Conservation (phyloP, 2,329 filamentous ascomycete genomes). For the Neodidymelliopsis sp. region DNA sequence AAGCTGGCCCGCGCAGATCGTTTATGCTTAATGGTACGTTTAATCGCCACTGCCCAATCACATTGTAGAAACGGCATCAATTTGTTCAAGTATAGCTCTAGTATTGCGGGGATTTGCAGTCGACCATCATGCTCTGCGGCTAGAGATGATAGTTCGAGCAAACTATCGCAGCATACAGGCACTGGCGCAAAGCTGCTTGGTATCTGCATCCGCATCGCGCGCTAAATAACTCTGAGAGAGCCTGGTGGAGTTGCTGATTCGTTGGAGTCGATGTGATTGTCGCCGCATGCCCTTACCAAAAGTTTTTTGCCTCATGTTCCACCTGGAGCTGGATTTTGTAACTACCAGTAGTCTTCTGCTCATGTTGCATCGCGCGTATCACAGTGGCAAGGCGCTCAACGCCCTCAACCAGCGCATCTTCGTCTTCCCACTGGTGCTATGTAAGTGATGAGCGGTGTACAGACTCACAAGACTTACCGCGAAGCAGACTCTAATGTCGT, state of each 20-base stretch:
- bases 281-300: conserved; percentile 36
- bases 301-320: conserved; percentile 35
- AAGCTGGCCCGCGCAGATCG: conserved; percentile 11
- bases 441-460: conserved; percentile 12
- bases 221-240: neutral
- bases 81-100: neutral
- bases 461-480: conserved; percentile 26
- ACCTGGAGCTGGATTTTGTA: conserved; percentile 19
- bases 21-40: conserved; percentile 11
- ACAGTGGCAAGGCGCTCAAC: conserved; percentile 67
- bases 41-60: conserved; percentile 12
- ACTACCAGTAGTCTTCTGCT: conserved; percentile 28
- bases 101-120: conserved; percentile 12
- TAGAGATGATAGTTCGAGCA: neutral
- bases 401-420: conserved; percentile 70
- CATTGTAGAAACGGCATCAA: neutral
- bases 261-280: neutral
- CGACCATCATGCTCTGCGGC: conserved; percentile 5
- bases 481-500: conserved; percentile 53
- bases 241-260: neutral
- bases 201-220: neutral
- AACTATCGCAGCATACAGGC: neutral
- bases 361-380: conserved; percentile 50
- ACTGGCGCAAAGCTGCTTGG: neutral
- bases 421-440: conserved; percentile 63